Conservation (phyloP, 306 rosid species). For the Oxytropis ochrocephala region DNA sequence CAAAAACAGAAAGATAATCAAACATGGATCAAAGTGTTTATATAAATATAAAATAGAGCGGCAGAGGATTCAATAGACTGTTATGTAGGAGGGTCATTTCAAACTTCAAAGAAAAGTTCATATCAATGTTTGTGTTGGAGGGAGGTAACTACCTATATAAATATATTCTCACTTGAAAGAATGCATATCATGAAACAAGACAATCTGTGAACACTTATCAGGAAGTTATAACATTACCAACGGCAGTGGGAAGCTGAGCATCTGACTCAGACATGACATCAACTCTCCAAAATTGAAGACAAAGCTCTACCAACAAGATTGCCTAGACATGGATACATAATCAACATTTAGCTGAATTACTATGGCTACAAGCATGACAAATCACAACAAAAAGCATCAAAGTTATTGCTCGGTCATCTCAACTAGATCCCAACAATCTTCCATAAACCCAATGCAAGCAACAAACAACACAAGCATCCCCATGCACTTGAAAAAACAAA, state of each 20-base stretch:
- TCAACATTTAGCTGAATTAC: background rate
- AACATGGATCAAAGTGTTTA: background rate
- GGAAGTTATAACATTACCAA: slow-evolving; percentile 40
- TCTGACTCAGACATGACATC: slow-evolving; percentile 73
- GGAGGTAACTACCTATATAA: background rate
- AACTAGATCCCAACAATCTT: background rate
- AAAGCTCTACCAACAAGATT: slow-evolving; percentile 30
- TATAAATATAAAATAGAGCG: background rate
- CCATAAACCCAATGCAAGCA: background rate
- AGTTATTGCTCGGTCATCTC: background rate
- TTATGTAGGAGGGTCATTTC: background rate
- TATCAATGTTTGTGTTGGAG: too few relatives aligned
- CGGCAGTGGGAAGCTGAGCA: slow-evolving; percentile 56
- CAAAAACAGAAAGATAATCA: background rate
- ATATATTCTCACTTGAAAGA: background rate
- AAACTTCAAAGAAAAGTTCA: background rate
- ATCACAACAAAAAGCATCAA: slow-evolving; percentile 2
- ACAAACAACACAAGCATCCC: background rate
- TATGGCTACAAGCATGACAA: background rate
- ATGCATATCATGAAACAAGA: background rate
- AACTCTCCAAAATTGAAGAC: slow-evolving; percentile 22
- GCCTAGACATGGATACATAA: slow-evolving; percentile 34
- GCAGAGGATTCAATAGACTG: background rate
- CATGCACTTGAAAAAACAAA: background rate
- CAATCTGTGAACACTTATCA: background rate